A percentile compares a stretch with the other conserved stretches of the same genome.
Conservation (phyloP, 129 eudicot genomes). For the Lonicera japonica region DNA sequence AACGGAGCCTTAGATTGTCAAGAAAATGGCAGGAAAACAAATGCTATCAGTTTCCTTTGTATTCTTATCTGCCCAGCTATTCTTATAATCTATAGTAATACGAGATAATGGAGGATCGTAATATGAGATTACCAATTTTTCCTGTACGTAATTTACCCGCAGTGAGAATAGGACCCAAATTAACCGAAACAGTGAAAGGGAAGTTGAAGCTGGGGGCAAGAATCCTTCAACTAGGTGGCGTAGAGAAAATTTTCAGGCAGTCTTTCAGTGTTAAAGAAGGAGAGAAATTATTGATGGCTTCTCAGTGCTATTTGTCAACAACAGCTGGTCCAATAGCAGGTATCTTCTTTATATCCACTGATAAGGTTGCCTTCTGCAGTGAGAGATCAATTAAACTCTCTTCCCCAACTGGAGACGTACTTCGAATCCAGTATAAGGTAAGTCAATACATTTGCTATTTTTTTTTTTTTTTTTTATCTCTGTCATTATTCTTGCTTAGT, state of each 20-base stretch:
- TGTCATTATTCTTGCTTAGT: background rate
- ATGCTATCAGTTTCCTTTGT: too few species aligned
- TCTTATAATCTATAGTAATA: too few species aligned
- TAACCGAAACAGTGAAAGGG: conserved; percentile 21
- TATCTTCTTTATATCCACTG: conserved; percentile 25
- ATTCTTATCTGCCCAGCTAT: too few species aligned
- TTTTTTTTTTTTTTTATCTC: background rate
- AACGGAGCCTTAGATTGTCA: too few species aligned
- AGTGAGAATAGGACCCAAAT: conserved; percentile 17
- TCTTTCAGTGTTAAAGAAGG: conserved; percentile 15
- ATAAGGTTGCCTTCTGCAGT: conserved; percentile 20
- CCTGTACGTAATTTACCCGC: too few species aligned
- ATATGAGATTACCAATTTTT: too few species aligned
- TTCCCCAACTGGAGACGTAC: conserved; percentile 9
- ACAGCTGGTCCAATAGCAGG: conserved; percentile 41
- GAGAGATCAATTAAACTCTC: conserved; percentile 13
- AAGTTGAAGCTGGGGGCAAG: conserved; percentile 27
- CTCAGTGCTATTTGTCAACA: too few species aligned
- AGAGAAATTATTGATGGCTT: conserved; percentile 29
- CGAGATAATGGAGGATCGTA: too few species aligned
- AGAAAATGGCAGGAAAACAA: too few species aligned
- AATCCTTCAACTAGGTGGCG: conserved; percentile 20
- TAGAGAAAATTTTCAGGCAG: conserved; percentile 14
- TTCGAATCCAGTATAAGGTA: conserved; percentile 18
- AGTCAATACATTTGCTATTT: background rate